Base-by-base conservation (phyloP, 257 asterid species). In the Thymus mandschuricus region DNA sequence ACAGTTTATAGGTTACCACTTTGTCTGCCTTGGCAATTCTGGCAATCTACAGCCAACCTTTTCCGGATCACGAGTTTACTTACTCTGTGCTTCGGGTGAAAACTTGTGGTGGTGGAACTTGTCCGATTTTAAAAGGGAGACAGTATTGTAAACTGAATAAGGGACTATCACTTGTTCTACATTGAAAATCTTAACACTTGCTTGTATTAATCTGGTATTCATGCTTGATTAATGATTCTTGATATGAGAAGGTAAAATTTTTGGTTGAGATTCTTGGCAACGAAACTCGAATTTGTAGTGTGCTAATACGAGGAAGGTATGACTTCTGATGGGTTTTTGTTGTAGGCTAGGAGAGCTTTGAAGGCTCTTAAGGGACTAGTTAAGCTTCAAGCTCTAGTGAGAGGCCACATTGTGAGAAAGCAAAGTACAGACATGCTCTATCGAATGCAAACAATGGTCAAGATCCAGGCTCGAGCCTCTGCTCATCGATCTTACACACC, bases 401-500 rank as follows among this genome's bases (percentile, higher is more conserved):
- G 99, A 79, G 98, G 98, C 68, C 97, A 83, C 71, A 94, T 94
- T 9, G 93, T 91, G 43, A 76, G 99, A 68, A 94, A 88, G 77
- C 96, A 88, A 79, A 94, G 97, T 69, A 86, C 95, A 49, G 88
- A 91, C 76, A 88, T 89, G 96, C 98, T 94, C 55, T 81, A 74
- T 12, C 86, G 98, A 31, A 91, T 94, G 99, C 98, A 95, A 71
- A 92, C 98, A 57, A 84, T 92, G 98, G 97, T 92, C 59, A 85
- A 97, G 65, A 95, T 94, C 78, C 99, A 95, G 73, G 99, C 97
- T 83, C 92, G 91, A 65, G 98, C 98, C 21, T 89, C 89, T 78
- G 87, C 90, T 27, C 79, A 70, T 59, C 88, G 99, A 69, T 76
- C 74, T 35, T 65, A 74, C 77, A 30, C 64, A 10, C 8, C 85